Conservation (phyloP, 1,284 basidiomycete genomes). For the Ceratobasidium sp. region DNA sequence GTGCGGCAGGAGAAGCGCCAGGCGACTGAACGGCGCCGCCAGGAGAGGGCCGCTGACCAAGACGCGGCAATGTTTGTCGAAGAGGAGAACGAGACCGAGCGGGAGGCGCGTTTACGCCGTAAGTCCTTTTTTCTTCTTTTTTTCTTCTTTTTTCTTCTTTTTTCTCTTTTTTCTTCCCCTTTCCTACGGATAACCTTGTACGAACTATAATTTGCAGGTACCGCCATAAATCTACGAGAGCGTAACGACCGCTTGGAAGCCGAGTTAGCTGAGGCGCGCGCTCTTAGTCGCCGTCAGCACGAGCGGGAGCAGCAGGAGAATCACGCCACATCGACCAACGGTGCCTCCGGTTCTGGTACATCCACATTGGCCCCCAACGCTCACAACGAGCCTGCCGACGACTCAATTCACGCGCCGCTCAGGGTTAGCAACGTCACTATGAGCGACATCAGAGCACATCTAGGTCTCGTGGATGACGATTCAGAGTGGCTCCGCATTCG, state of each 20-base stretch:
- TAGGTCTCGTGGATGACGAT: too few species aligned
- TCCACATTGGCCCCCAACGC: background rate
- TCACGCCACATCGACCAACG: background rate
- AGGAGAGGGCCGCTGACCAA: background rate
- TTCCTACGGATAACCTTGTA: background rate
- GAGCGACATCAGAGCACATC: too few species aligned
- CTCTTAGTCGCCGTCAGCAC: too few species aligned
- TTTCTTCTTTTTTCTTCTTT: background rate
- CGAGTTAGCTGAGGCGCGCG: background rate
- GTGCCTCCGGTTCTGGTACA: slow-evolving; percentile 1
- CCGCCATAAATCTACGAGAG: background rate
- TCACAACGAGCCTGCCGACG: too few species aligned
- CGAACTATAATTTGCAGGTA: background rate
- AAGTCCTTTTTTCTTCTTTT: background rate
- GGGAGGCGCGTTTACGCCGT: background rate
- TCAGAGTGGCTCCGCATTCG: too few species aligned
- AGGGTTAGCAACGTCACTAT: too few species aligned
- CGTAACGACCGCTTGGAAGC: background rate
- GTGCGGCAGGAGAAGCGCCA: background rate
- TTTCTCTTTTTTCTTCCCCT: too few species aligned
- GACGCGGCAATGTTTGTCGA: background rate
- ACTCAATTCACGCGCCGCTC: too few species aligned
- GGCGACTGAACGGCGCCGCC: background rate
- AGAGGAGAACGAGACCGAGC: background rate
- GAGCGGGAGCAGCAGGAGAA: background rate